Evolutionary conservation across 228 moss, liverwort and hornwort genomes (phyloP), one percentile per base, ranked within the genome.

Genomic region (Sphagnum fallax): DNA sequence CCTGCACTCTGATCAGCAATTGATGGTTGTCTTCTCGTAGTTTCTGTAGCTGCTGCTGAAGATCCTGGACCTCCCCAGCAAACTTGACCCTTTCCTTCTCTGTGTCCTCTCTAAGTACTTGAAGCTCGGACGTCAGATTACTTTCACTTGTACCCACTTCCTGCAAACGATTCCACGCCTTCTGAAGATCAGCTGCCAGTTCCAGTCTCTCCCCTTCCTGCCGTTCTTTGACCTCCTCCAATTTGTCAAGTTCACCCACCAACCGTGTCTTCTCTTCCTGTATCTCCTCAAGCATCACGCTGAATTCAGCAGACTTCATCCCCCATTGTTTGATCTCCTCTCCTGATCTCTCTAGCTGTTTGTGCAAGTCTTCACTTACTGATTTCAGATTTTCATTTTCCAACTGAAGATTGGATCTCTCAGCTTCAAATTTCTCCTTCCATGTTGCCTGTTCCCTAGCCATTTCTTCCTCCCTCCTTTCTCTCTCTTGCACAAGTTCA

Each of bases 191-290:
- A 61, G 73, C 75, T 57, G 82, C 82, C 64, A 82, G 73, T 65
- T 82, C 82, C 73, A 82, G 67, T 49, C 82, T 78, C 73, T 82
- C 82, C 55, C 82, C 82, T 64, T 82, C 82, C 10, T 82, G 82
- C 13, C 82, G 73, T 68, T 82, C 82, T 71, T 79, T 79, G 5
- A 79, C 79, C 69, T 83, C 82, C 69, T 83, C 82, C 16, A 66
- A 65, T 16, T 49, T 68, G 52, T 76, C 52, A 18, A 53, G 76
- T 48, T 72, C 68, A 60, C 70, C 61, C 58, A 73, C 62, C 71
- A 83, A 74, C 14, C 79, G 76, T 50, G 60, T 66, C 47, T 62
- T 76, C 68, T 76, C 79, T 48, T 71, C 74, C 52, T 65, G 79
- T 68, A 76, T 49, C 71, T 79, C 82, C 65, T 79, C 51, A 14